Base-by-base conservation (phyloP, 2,329 filamentous ascomycete genomes). In the Hypoxylon sp. region DNA sequence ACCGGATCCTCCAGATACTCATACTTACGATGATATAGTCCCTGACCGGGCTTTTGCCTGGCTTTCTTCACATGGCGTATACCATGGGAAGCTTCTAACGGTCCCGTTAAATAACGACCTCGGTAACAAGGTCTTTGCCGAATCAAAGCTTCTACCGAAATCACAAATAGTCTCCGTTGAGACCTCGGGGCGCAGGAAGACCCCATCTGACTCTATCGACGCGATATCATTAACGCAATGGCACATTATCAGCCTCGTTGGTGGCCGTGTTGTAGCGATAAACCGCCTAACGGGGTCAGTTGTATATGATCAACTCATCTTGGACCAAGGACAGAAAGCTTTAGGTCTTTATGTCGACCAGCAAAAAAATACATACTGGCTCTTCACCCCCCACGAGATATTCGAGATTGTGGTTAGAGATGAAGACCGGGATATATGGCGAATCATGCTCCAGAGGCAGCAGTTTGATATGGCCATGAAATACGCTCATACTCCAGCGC, bases 311-410 rank as follows among this genome's bases (percentile, higher is more conserved):
- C 94, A 98, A 79, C 85, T 90, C 21, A 91, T 99, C 3, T 84
- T 98, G 13, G 91, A 95, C 60, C 86, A 89, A 3, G 92, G 91
- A 0, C 92, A 97, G 74, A 90, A 86, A 74, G 89, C 91, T 3
- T 83, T 99, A n/a, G 94, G 93, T 0, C 86, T 99, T 17, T 91
- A 94, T 55, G 90, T 95, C 7, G 96, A 99, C 79, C 87, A 92
- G 67, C 95, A 96, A 79, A 97, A 98, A 83, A 97, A 95, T 75
- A 99, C 96, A 0, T 98, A 95, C 77, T 99, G 97, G 96, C 86
- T 99, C 1, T 97, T 98, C 76, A 98, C 95, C 0, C 87, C 89
- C 0, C 87, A 93, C 62, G 94, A 97, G 75, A 97, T 99, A 55
- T 98, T 94, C 73, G 96, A 99, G 80, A 91, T 99, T 64, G 92